A percentile compares a stretch with the other conserved stretches of the same genome.
Evolutionary conservation across 2,329 filamentous ascomycete genomes (phyloP).

Genomic region (Pochonia chlamydosporia): DNA sequence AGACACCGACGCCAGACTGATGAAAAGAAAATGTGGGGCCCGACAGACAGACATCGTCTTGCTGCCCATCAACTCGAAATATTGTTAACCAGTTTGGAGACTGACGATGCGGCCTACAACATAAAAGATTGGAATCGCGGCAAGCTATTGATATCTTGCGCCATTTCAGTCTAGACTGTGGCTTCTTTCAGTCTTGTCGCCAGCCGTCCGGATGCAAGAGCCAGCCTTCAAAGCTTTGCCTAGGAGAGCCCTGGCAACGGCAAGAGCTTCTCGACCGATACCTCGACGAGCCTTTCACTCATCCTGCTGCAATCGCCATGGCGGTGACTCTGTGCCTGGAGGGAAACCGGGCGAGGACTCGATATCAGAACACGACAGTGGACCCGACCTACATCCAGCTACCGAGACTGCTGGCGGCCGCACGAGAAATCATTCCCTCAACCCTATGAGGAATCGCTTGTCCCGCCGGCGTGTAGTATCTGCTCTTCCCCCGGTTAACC

Average conservation of each 20-base stretch:
- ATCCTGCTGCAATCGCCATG: slow-evolving; percentile 11
- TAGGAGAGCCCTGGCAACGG: slow-evolving; percentile 15
- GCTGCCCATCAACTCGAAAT: too few relatives aligned
- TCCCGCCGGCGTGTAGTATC: slow-evolving; percentile 27
- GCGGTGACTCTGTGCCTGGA: slow-evolving; percentile 14
- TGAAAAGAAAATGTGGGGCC: too few relatives aligned
- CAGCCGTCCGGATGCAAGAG: slow-evolving; percentile 23
- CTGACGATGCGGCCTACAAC: neutral
- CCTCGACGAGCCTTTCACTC: slow-evolving; percentile 17
- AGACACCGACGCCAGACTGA: too few relatives aligned
- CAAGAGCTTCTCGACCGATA: slow-evolving; percentile 17
- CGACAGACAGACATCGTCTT: too few relatives aligned
- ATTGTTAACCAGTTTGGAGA: slow-evolving; percentile 5
- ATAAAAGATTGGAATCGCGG: neutral
- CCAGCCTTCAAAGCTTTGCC: slow-evolving; percentile 23
- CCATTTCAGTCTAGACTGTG: neutral
- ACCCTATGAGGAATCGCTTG: slow-evolving; percentile 24
- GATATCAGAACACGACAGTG: slow-evolving; percentile 19
- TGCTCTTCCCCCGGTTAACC: slow-evolving; percentile 43
- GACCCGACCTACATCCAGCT: slow-evolving; percentile 20
- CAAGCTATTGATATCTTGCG: slow-evolving; percentile 1
- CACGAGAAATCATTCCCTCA: slow-evolving; percentile 17
- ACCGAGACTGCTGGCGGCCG: slow-evolving; percentile 22
- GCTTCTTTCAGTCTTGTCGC: slow-evolving; percentile 8
- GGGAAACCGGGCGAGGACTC: slow-evolving; percentile 23